Percentiles rank a stretch among this genome's conserved stretches.
phyloP scores from a whole-genome alignment of 1,284 basidiomycete genomes.

The Cutaneotrichosporon arboriforme region DNA sequence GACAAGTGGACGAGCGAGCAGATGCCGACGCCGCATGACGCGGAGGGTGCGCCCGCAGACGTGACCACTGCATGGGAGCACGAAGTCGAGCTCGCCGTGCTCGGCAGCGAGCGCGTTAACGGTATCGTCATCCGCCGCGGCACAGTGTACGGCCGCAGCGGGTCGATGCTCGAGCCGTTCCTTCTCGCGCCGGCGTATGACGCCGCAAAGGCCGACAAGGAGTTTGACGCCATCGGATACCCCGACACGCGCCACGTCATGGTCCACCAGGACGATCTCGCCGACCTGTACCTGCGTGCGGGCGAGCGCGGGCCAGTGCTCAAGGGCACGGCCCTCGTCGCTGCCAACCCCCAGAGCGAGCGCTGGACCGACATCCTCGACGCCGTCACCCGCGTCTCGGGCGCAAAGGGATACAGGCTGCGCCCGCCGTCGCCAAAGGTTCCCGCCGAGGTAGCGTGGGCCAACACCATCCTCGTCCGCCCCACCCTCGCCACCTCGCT shows the following conservation, averaged over 20 bases:
- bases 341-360: constrained; percentile 51
- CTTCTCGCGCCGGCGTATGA: constrained; percentile 45
- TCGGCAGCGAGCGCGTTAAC: constrained; percentile 39
- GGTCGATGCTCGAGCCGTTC: constrained; percentile 46
- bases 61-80: constrained; percentile 22
- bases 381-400: constrained; percentile 50
- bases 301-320: constrained; percentile 50
- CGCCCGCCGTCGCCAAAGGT: constrained; percentile 17
- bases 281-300: constrained; percentile 51
- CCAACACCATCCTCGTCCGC: constrained; percentile 27
- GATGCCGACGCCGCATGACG: constrained; percentile 12
- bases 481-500: constrained; percentile 52
- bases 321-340: constrained; percentile 52
- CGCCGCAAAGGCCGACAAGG: constrained; percentile 46
- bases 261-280: constrained; percentile 55
- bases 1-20: constrained; percentile 38
- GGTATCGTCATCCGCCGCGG: constrained; percentile 33
- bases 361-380: constrained; percentile 51
- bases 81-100: constrained; percentile 31
- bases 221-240: constrained; percentile 44
- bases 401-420: constrained; percentile 32
- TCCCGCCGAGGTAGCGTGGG: constrained; percentile 41
- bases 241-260: constrained; percentile 50
- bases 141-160: constrained; percentile 33
- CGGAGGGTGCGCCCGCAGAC: constrained; percentile 11